Base-by-base conservation (phyloP, 495 filamentous ascomycete genomes). In the Hyaloscypha finlandica region DNA sequence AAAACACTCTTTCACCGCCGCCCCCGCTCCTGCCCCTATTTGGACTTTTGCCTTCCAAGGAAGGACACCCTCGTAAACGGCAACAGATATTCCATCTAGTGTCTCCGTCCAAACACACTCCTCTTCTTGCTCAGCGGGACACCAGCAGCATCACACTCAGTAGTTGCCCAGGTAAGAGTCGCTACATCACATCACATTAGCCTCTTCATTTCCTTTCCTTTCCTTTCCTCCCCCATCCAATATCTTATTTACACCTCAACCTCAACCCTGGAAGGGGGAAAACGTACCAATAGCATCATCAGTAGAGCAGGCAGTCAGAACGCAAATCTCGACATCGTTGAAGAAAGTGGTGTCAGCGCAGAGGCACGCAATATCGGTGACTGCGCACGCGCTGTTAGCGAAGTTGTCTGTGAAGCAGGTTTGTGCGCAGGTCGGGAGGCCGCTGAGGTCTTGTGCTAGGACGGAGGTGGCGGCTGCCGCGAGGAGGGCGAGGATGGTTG, bases 391-490 rank as follows among this genome's bases (percentile, higher is more conserved):
- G n/a, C 62, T 61, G 59, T 64, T 68, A 4, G 51, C 48, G 35
- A 67, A 39, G 42, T 63, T 63, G 39, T 56, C 22, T 5, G 29
- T 25, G 63, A 71, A 69, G 63, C 70, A 71, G 61, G 59, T 25
- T 16, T 78, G 76, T 33, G 78, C 77, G 64, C 78, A 80, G n/a
- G 56, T 60, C 0, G 78, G 78, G 56, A 76, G 72, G 58, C 73
- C 77, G 6, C 62, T 32, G 39, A 78, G 52, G 68, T 77, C 67
- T 39, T 80, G 77, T 39, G 74, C 74, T 30, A 74, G 19, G 31
- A 66, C 69, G 22, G 64, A 39, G 42, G 68, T 64, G 64, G 67
- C 66, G 30, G 66, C 64, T 62, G 68, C 63, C 55, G 74, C 22
- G 63, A 76, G n/a, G 32, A 70, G 2, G 67, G 66, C 11, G 52